Evolutionary conservation across 2,329 filamentous ascomycete genomes (phyloP), one percentile per base, ranked within the genome.

Genomic region (Colletotrichum siamense): DNA sequence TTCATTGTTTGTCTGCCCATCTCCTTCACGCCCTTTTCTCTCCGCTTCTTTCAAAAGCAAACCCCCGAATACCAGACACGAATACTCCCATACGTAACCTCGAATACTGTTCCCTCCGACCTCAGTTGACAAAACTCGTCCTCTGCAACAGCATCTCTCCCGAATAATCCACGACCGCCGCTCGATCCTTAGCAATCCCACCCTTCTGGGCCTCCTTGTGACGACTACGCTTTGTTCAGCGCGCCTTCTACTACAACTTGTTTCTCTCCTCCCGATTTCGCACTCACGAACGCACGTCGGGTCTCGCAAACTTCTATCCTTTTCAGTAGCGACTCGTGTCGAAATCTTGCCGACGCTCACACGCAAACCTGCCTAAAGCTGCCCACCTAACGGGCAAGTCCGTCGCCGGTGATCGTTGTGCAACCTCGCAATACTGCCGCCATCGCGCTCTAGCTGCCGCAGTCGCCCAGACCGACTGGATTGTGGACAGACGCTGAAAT

Each of bases 401-500:
- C 62, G 69, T 44, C 39, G 24, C 59, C 28, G 34, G 28, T 61
- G 55, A 74, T 44, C 34, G 52, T 69, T 30, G 74, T 69, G 49
- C 70, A 65, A 49, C 62, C 34, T 32, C 49, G 32, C 44, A 44
- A 61, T 32, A 69, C 24, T 61, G 49, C 64, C 44, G 24, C 34
- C 64, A 30, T 36, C 18, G 49, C 28, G 36, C 59, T 61, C 24
- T 52, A 73, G 59, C 74, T 74, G 74, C 71, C 63, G 70, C 71
- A 77, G 61, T 65, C 57, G 76, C 67, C 55, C 68, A 68, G 28
- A 44, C 63, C 76, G 76, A 77, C 76, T 72, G 74, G 57, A 77
- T 32, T 44, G 44, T 65, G 64, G 72, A 22, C 44, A 49, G 36
- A 62, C 39, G 44, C 15, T 44, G 24, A 55, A 15, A 39, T 70